These are phyloP conservation scores for Neurospora sp. DNA, from an alignment of 495 filamentous ascomycete species.

Conservation along the genomic window DNA sequence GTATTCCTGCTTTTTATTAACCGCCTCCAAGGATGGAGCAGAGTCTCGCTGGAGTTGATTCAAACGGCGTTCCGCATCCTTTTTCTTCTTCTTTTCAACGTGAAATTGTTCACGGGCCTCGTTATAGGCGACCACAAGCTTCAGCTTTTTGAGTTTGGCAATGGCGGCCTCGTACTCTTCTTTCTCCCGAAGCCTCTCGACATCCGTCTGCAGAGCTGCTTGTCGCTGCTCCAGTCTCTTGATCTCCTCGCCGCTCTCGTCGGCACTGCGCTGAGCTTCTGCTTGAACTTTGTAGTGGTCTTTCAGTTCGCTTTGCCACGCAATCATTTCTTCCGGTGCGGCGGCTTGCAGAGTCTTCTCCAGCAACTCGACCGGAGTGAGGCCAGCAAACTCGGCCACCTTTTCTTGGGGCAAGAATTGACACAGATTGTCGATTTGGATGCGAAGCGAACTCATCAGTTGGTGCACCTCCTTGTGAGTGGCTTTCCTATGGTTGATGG, in stretches of 20 bases:
- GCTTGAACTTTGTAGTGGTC: conserved; percentile 59
- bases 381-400: conserved; percentile 84
- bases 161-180: conserved; percentile 55
- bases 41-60: conserved; percentile 47
- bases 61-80: conserved; percentile 40
- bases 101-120: conserved; percentile 29
- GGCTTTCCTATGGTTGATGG: conserved; percentile 51
- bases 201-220: conserved; percentile 67
- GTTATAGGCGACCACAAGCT: conserved; percentile 56
- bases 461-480: conserved; percentile 50
- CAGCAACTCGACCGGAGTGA: conserved; percentile 78
- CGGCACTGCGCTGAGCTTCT: conserved; percentile 46
- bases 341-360: conserved; percentile 79
- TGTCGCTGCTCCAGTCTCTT: conserved; percentile 62
- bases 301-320: conserved; percentile 70
- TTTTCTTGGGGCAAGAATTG: conserved; percentile 97
- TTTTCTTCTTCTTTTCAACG: conserved; percentile 37
- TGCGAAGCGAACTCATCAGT: conserved; percentile 59
- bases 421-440: conserved; percentile 95
- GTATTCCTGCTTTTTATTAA: conserved; percentile 59
- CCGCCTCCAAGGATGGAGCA: conserved; percentile 55
- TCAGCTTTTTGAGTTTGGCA: conserved; percentile 52
- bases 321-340: conserved; percentile 65
- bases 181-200: conserved; percentile 71
- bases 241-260: conserved; percentile 50